Evolutionary conservation across 1,284 basidiomycete genomes (phyloP), one percentile per base, ranked within the genome.

Genomic region (Tilletia setariae): DNA sequence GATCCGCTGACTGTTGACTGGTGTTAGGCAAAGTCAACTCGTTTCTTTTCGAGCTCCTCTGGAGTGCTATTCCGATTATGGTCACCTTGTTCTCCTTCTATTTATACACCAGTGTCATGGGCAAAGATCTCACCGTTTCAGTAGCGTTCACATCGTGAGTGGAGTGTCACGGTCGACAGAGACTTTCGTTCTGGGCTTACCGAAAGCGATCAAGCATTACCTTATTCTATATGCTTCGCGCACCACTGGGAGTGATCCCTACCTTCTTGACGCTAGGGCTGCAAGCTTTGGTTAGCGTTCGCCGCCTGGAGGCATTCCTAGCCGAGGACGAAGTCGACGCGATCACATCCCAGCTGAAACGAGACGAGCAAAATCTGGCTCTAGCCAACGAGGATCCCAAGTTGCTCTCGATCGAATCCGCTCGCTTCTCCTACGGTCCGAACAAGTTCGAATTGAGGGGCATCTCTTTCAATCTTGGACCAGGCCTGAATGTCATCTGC

Each of bases 121-220:
- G 84, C 46, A 70, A 80, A 44, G 81, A 84, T 47, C 74, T 85
- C 21, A 84, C 84, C 1, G 83, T 85, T 8, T 79, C 82, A 0
- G 76, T 83, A 8, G 84, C 84, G 1, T 85, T 85, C 28, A 61
- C 56, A 8, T 61, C 56, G 56, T 61, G 28, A 16, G 56, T 61
- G 7, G 85, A 91, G 73, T 73, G 0, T 83, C 91, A 59, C 4
- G 35, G 35, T 11, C 35, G 6, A 40, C 4, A 90, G 89, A 74
- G 85, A 89, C 35, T 87, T 91, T 51, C 15, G 28, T 40, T 40
- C 56, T 61, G 56, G 35, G n/a, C n/a, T n/a, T n/a, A n/a, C n/a
- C 56, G 13, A 1, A 19, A 8, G 28, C n/a, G n/a, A n/a, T 40
- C 56, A 16, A 61, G 56, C 7, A 90, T 90, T 0, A 83, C 86